Evolutionary conservation across 345 rosid genomes (phyloP).

Genomic region (Salix suchowensis): DNA sequence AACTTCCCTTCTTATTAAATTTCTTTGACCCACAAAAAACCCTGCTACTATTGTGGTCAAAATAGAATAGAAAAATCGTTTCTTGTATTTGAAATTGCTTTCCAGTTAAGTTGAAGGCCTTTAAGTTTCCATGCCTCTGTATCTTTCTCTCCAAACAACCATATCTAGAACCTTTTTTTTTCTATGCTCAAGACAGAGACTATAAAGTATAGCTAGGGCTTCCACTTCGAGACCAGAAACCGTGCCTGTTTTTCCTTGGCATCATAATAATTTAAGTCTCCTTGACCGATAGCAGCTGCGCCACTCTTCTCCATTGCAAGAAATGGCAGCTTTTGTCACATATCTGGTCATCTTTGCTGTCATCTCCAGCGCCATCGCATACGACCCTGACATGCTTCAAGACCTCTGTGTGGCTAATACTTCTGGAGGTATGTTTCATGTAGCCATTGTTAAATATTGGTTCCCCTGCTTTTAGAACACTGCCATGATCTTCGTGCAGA

Average conservation of each 20-base stretch:
- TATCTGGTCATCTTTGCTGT: constrained; percentile 10
- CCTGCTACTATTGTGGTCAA: background rate
- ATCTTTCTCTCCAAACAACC: constrained; percentile 4
- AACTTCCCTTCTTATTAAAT: background rate
- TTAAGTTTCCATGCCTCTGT: background rate
- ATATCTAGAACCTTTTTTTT: background rate
- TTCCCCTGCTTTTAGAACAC: background rate
- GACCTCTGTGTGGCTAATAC: constrained; percentile 27
- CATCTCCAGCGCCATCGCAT: constrained; percentile 8
- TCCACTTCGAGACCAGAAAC: background rate
- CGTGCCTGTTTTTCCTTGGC: background rate
- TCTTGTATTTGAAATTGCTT: constrained; percentile 4
- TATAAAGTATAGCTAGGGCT: background rate
- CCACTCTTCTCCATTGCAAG: background rate
- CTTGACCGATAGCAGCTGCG: background rate
- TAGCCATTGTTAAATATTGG: background rate
- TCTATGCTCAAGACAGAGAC: background rate
- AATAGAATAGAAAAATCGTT: background rate
- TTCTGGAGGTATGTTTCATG: constrained; percentile 8
- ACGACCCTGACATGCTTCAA: constrained; percentile 31
- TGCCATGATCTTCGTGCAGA: background rate
- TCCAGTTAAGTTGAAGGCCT: background rate
- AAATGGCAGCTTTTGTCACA: background rate
- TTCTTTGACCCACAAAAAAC: background rate
- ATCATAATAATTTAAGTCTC: background rate